These are phyloP conservation scores for Podospora bellae-mahoneyi DNA, from an alignment of 495 filamentous ascomycete genomes.

Conservation along the genomic window DNA sequence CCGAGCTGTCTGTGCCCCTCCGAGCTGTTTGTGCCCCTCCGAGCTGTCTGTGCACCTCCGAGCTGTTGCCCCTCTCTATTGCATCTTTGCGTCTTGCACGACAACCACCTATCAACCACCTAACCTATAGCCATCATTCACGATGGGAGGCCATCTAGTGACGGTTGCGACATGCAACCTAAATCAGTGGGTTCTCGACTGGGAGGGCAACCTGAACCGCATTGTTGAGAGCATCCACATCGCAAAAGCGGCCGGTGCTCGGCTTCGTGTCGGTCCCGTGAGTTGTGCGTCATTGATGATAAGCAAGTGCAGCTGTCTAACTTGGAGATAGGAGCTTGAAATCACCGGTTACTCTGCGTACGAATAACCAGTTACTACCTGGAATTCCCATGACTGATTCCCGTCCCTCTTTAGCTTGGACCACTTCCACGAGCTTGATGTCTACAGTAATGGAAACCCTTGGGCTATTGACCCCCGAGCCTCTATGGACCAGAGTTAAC, in stretches of 20 bases:
- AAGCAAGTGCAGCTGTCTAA: not conserved
- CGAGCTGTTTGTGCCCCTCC: not conserved
- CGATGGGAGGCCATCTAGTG: slow-evolving; percentile 33
- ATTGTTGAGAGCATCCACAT: slow-evolving; percentile 72
- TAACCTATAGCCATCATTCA: not conserved
- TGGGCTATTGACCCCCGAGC: not conserved
- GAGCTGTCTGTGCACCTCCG: not conserved
- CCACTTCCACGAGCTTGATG: slow-evolving; percentile 62
- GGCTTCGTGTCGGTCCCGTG: slow-evolving; percentile 68
- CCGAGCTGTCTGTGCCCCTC: not conserved
- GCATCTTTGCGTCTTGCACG: not conserved
- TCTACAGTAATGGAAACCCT: slow-evolving; percentile 37
- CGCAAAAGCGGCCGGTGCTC: slow-evolving; percentile 67
- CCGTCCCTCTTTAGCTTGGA: slow-evolving; percentile 55
- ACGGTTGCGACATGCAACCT: slow-evolving; percentile 48
- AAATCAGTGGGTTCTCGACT: slow-evolving; percentile 71
- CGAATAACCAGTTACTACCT: not conserved
- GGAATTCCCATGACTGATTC: not conserved
- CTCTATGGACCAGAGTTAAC: not conserved
- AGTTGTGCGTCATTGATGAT: slow-evolving; percentile 5
- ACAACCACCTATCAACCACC: too few species aligned
- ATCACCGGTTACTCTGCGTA: slow-evolving; percentile 52
- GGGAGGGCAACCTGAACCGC: slow-evolving; percentile 68
- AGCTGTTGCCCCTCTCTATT: not conserved
- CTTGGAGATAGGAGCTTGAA: slow-evolving; percentile 32